Base-by-base conservation (phyloP, 1,139 yeast species). In the Taphrina populina region DNA sequence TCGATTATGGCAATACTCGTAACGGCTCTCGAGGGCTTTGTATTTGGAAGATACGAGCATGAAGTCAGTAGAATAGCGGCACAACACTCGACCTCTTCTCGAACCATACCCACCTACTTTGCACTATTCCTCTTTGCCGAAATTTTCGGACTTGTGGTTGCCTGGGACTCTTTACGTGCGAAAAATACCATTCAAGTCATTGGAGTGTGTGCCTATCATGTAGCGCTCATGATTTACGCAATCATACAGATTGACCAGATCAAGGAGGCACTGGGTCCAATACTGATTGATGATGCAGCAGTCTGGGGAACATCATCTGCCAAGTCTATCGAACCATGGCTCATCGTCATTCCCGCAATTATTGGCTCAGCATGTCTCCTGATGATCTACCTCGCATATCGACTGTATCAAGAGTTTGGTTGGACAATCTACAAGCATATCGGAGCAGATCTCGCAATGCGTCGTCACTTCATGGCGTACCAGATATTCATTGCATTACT, bases 351-450 rank as follows among this genome's bases (percentile, higher is more conserved):
- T 8, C 77, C 78, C 20, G 73, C 69, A 13, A 74, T 77, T 6
- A 64, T 76, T 41, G 80, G 71, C 0, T 63, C 69, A n/a, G 74
- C 76, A 1, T 65, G 73, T 46, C 52, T 76, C 4, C 33, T 69
- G 2, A 75, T 75, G 63, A 61, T 65, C 15, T 64, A 62, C 30
- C 61, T 77, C 35, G 68, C 76, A 26, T 29, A 32, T 62, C 65
- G 67, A 47, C 72, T 71, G n/a, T 69, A 76, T 49, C 67, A 68
- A 23, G 75, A 75, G 52, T 77, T 77, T 58, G 74, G 73, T 58
- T 77, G 81, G 81, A 70, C 74, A 60, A 69, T 75, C 33, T 78
- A 73, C 67, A 76, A 77, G 66, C 73, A 74, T 56, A 73, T 77
- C 49, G 82, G 82, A 1, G 81, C 79, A 1, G 78, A 76, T 62